Conservation (phyloP, 192 early-diverging fungal genomes). For the Coemansia sp. region DNA sequence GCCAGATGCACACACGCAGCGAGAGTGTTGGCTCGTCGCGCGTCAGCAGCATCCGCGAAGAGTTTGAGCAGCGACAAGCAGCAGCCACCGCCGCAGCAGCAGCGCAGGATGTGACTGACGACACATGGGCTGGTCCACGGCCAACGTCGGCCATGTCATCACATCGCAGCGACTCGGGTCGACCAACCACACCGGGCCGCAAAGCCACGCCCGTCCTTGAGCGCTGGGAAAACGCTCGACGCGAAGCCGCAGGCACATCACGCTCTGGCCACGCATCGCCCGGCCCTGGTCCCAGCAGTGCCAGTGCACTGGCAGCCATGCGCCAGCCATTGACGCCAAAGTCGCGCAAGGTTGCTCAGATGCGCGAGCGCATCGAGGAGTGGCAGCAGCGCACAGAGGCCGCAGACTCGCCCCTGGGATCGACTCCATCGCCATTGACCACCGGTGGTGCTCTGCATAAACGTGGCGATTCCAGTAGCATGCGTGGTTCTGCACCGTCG, state of each 20-base stretch:
- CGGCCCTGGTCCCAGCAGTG: neutral
- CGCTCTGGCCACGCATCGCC: neutral
- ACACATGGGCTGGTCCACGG: neutral
- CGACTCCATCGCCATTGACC: neutral
- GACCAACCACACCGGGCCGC: neutral
- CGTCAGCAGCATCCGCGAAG: slow-evolving; percentile 48
- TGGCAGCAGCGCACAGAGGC: slow-evolving; percentile 45
- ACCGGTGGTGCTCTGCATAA: slow-evolving; percentile 2
- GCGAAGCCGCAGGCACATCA: slow-evolving; percentile 9
- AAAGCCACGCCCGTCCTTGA: slow-evolving; percentile 5
- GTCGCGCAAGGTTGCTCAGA: slow-evolving; percentile 38
- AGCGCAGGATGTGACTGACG: neutral
- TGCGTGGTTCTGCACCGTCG: neutral
- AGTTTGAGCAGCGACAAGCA: slow-evolving; percentile 27
- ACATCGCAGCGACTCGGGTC: neutral
- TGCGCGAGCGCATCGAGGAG: slow-evolving; percentile 46
- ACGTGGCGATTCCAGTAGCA: neutral
- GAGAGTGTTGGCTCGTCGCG: slow-evolving; percentile 40
- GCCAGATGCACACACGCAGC: slow-evolving; percentile 26
- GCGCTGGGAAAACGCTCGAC: slow-evolving; percentile 11
- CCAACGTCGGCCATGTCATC: slow-evolving; percentile 3
- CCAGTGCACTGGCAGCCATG: neutral
- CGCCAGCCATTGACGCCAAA: slow-evolving; percentile 19
- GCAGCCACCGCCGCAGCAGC: neutral
- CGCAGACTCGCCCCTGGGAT: neutral